Evolutionary conservation across 2,329 filamentous ascomycete genomes (phyloP).

Genomic region (Aureobasidium sp.): DNA sequence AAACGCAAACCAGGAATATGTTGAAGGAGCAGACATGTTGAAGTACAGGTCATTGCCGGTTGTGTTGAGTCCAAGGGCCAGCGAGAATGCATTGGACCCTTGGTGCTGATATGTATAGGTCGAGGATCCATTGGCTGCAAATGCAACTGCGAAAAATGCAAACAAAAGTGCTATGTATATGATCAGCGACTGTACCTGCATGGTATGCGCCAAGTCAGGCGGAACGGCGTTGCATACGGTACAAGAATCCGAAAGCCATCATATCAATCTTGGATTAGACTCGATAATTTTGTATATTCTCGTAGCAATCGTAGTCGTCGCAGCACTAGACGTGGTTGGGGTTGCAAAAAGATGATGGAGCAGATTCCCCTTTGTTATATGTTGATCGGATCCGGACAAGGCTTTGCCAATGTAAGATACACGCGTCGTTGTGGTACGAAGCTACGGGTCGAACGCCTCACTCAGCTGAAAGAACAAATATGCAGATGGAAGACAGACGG

Average conservation of each 20-base stretch:
- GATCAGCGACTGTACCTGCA: not conserved
- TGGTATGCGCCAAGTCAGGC: not conserved
- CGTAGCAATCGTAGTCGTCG: not conserved
- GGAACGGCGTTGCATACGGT: not conserved
- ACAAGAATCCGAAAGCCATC: not conserved
- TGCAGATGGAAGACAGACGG: not conserved
- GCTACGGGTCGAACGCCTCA: not conserved
- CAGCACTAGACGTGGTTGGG: not conserved
- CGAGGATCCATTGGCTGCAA: not conserved
- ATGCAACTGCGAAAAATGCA: not conserved
- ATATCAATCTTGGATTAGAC: not conserved
- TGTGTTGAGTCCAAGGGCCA: not conserved
- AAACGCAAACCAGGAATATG: conserved; percentile 39
- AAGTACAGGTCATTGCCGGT: conserved; percentile 23
- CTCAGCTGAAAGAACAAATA: not conserved
- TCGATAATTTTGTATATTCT: not conserved
- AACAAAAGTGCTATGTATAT: not conserved
- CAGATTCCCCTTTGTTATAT: not conserved
- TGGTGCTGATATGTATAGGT: not conserved
- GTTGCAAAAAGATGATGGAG: not conserved
- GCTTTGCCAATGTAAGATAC: conserved; percentile 6
- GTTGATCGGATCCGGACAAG: not conserved
- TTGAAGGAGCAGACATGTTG: conserved; percentile 28
- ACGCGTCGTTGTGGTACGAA: not conserved
- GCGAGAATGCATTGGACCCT: not conserved